A percentile compares a stretch with the other conserved stretches of the same genome.
These are phyloP conservation scores for Saccharomycopsis lassenensis DNA, from an alignment of 805 yeast species.

Conservation along the genomic window DNA sequence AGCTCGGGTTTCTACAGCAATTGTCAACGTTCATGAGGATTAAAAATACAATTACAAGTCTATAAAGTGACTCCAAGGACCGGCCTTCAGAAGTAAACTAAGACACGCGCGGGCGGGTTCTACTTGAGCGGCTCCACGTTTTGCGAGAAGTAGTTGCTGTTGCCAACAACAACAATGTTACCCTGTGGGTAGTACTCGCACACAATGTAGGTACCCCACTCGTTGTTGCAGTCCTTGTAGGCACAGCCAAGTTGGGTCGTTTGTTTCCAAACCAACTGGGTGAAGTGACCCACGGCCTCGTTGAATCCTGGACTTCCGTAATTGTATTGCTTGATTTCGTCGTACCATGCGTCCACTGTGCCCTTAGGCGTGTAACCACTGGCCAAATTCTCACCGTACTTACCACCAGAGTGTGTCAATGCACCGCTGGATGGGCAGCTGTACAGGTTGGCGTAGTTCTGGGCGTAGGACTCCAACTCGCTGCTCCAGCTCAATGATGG, in stretches of 20 bases:
- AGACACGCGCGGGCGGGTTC: neutral
- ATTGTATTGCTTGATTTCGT: constrained; percentile 47
- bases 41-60: too few relatives aligned
- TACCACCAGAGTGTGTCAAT: constrained; percentile 52
- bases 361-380: constrained; percentile 42
- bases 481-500: constrained; percentile 39
- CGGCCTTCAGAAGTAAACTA: neutral
- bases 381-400: constrained; percentile 72
- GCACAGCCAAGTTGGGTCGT: constrained; percentile 61
- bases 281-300: constrained; percentile 57
- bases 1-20: too few relatives aligned
- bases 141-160: constrained; percentile 28
- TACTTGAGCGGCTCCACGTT: constrained; percentile 33
- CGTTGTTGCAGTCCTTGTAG: constrained; percentile 33
- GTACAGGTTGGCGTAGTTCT: constrained; percentile 33
- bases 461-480: constrained; percentile 37
- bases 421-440: constrained; percentile 33
- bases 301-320: constrained; percentile 41
- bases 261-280: constrained; percentile 63
- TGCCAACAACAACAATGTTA: constrained; percentile 34
- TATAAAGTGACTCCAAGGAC: too few relatives aligned
- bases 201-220: constrained; percentile 51
- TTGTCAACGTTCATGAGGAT: too few relatives aligned
- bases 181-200: constrained; percentile 58
- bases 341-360: constrained; percentile 54